Evolutionary conservation across 1,284 basidiomycete species (phyloP).

Genomic region (Kwoniella shivajii): DNA sequence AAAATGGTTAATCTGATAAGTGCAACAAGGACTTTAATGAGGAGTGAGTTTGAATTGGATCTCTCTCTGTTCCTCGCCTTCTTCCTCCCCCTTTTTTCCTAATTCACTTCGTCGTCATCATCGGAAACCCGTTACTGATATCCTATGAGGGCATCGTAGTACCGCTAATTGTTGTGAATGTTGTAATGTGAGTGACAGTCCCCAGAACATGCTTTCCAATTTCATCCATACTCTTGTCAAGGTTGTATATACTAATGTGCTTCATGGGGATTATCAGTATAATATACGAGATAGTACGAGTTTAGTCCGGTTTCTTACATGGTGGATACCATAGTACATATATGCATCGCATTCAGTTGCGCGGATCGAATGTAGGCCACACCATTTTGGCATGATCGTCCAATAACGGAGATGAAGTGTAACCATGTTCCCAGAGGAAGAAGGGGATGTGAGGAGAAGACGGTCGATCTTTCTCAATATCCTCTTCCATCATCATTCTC

Average conservation of each 20-base stretch:
- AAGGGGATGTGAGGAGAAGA: no score
- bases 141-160: constrained; percentile 59
- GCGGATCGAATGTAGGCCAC: no score
- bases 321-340: no score
- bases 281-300: constrained; percentile 74
- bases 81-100: no score
- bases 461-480: no score
- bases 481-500: no score
- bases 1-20: constrained; percentile 87
- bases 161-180: constrained; percentile 80
- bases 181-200: constrained; percentile 65
- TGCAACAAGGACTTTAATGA: constrained; percentile 90
- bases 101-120: not conserved
- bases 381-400: no score
- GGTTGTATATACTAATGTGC: not conserved
- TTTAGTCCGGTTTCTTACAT: constrained; percentile 52
- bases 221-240: no score
- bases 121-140: not conserved
- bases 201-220: no score
- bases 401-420: no score
- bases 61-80: not conserved
- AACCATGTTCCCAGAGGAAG: no score
- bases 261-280: constrained; percentile 55
- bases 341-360: no score
- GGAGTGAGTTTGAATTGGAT: constrained; percentile 64